Evolutionary conservation across 1,284 basidiomycete species (phyloP).

Genomic region (Ustilago esculenta): DNA sequence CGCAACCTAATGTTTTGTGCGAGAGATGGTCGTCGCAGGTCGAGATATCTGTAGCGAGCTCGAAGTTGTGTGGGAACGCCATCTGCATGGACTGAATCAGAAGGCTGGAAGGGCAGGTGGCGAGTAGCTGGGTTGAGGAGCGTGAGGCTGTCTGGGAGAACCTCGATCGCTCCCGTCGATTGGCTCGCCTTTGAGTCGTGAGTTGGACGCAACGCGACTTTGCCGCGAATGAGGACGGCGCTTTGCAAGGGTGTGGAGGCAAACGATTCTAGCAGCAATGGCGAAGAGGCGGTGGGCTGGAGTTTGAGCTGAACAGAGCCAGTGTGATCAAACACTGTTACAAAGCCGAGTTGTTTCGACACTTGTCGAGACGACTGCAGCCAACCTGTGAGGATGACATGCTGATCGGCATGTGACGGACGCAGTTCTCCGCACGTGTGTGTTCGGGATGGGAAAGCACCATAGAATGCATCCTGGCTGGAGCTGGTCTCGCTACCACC

Average conservation of each 20-base stretch:
- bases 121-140: slow-evolving; percentile 81
- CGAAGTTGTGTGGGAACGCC: slow-evolving; percentile 73
- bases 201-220: slow-evolving; percentile 33
- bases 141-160: slow-evolving; percentile 76
- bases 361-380: slow-evolving; percentile 77
- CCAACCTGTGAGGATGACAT: slow-evolving; percentile 81
- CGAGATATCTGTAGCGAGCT: slow-evolving; percentile 84
- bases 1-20: slow-evolving; percentile 82
- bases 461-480: slow-evolving; percentile 55
- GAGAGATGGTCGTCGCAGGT: slow-evolving; percentile 80
- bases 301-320: slow-evolving; percentile 77
- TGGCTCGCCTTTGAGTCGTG: slow-evolving; percentile 38
- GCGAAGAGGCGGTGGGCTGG: slow-evolving; percentile 11
- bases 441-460: slow-evolving; percentile 74
- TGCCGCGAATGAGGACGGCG: slow-evolving; percentile 42
- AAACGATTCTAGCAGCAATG: slow-evolving; percentile 73
- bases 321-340: slow-evolving; percentile 79
- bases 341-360: slow-evolving; percentile 77
- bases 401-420: slow-evolving; percentile 71
- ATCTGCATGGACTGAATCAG: slow-evolving; percentile 76
- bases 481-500: background rate
- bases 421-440: slow-evolving; percentile 76
- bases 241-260: slow-evolving; percentile 50
- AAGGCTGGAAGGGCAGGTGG: slow-evolving; percentile 81
- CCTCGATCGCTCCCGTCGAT: slow-evolving; percentile 78